Conservation (phyloP, 2,329 filamentous ascomycete genomes). For the Colletotrichum chlorophyti region DNA sequence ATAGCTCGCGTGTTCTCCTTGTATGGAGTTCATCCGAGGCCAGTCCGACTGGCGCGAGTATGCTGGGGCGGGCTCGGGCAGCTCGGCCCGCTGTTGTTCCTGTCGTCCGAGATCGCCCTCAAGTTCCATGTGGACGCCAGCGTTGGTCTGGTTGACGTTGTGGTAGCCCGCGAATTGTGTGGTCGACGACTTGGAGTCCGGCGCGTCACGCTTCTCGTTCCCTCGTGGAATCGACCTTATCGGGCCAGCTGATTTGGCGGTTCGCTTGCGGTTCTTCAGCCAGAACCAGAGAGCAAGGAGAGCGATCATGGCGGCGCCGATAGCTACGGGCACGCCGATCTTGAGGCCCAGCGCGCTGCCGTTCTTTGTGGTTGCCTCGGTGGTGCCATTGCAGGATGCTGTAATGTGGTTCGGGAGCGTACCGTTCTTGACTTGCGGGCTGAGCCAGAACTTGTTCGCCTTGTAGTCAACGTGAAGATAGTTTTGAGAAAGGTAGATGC, state of each 20-base stretch:
- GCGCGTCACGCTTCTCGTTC: constrained; percentile 22
- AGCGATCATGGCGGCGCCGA: constrained; percentile 8
- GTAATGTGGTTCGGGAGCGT: constrained; percentile 17
- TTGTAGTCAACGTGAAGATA: constrained; percentile 28
- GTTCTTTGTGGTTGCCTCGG: background rate
- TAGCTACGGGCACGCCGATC: constrained; percentile 12
- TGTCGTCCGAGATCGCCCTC: constrained; percentile 8
- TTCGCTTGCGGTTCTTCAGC: constrained; percentile 11
- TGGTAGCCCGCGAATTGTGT: constrained; percentile 8
- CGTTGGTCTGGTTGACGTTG: constrained; percentile 9
- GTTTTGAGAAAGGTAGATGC: constrained; percentile 30
- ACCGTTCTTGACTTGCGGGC: constrained; percentile 24
- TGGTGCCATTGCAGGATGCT: constrained; percentile 18
- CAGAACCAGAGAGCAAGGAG: constrained; percentile 12
- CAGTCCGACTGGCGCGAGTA: constrained; percentile 17
- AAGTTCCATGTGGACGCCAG: constrained; percentile 14
- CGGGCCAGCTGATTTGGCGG: background rate
- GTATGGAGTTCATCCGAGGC: constrained; percentile 22
- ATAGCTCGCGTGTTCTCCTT: constrained; percentile 12
- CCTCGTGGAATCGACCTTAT: constrained; percentile 15
- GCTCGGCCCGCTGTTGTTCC: constrained; percentile 2
- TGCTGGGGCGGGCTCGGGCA: constrained; percentile 11
- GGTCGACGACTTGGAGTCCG: constrained; percentile 22
- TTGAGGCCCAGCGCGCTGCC: constrained; percentile 1
- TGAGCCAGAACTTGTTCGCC: constrained; percentile 28